These are phyloP conservation scores for Ganoderma boninense DNA, from an alignment of 1,284 basidiomycete species.

Conservation along the genomic window DNA sequence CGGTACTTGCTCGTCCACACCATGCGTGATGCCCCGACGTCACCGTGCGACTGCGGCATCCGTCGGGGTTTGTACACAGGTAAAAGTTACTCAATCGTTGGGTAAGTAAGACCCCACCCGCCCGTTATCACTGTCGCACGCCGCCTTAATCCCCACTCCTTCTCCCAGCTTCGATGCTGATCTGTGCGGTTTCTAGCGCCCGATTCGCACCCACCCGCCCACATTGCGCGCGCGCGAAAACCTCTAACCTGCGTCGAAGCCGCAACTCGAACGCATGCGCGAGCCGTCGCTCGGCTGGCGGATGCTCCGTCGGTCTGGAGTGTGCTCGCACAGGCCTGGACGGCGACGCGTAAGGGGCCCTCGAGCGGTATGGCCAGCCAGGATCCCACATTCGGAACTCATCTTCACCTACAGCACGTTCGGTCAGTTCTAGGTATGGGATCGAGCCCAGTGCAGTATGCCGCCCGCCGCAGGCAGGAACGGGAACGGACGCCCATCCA, in stretches of 20 bases:
- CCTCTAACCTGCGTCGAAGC: background rate
- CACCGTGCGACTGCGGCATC: background rate
- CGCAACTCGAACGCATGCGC: background rate
- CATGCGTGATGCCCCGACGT: background rate
- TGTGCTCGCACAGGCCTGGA: background rate
- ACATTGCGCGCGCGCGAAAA: background rate
- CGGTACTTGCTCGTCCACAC: background rate
- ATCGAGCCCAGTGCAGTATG: too few relatives aligned
- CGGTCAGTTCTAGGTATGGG: too few relatives aligned
- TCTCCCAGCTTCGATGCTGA: background rate
- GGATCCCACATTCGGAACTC: background rate
- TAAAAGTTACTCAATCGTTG: constrained; percentile 6
- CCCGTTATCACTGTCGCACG: background rate
- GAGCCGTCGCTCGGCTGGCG: background rate
- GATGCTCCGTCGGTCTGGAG: background rate
- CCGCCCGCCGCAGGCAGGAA: too few relatives aligned
- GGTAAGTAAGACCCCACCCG: background rate
- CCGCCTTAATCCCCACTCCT: background rate
- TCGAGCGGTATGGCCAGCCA: background rate
- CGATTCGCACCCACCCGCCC: background rate
- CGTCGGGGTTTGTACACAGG: background rate
- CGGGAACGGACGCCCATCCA: background rate
- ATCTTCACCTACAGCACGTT: too few relatives aligned
- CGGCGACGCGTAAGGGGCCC: background rate
- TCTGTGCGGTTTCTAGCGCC: background rate